Evolutionary conservation across 31 red algal species (phyloP).

Genomic region (Odonthalia washingtoniensis): DNA sequence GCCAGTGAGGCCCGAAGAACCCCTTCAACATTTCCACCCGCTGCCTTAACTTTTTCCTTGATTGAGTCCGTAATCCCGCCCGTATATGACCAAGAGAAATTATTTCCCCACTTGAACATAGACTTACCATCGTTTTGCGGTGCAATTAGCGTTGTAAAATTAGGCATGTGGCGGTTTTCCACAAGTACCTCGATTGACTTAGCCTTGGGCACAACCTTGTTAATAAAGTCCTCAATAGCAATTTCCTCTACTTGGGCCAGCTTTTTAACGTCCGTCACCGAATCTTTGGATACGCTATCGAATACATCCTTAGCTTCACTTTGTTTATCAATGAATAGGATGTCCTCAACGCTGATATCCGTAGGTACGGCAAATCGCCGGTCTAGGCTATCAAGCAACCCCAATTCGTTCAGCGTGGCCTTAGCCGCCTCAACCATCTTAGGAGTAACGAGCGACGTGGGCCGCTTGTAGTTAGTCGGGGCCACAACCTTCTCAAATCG

Average conservation of each 20-base stretch:
- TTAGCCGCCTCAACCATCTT: constrained; percentile 10
- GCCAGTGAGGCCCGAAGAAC: constrained; percentile 7
- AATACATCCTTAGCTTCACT: background rate
- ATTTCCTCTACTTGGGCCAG: no score
- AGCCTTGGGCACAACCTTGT: background rate
- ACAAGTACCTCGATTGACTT: background rate
- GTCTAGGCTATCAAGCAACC: background rate
- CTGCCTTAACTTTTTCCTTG: constrained; percentile 5
- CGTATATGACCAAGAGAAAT: constrained; percentile 1
- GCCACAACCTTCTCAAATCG: constrained; percentile 2
- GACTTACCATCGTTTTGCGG: background rate
- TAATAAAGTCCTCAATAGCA: background rate
- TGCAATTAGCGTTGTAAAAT: background rate
- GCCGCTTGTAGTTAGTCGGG: constrained; percentile 23
- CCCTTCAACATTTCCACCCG: background rate
- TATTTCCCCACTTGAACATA: constrained; percentile 5
- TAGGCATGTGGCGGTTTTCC: background rate
- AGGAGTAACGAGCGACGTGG: constrained; percentile 14
- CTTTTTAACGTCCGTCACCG: no score
- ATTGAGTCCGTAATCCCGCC: constrained; percentile 3
- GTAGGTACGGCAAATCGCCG: background rate
- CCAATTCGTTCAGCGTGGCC: constrained; percentile 7
- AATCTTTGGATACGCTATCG: no score
- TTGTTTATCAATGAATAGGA: constrained; percentile 1
- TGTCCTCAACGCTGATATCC: background rate